These are phyloP conservation scores for Ilyonectria mors-panacis DNA, from an alignment of 2,329 filamentous ascomycete species.

Conservation along the genomic window DNA sequence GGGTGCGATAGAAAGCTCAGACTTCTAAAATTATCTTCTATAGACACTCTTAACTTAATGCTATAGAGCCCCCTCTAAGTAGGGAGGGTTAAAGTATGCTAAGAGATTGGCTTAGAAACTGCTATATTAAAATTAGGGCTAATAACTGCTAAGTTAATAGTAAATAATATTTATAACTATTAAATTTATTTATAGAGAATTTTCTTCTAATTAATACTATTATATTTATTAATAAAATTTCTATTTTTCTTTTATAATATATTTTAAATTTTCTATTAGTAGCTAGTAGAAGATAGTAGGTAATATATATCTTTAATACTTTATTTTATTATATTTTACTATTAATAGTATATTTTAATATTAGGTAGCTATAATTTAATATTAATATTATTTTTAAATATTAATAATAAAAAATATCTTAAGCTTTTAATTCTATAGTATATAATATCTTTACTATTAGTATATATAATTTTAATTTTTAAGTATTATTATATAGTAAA, in stretches of 20 bases:
- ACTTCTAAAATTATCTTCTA: constrained; percentile 2
- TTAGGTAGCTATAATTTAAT: not conserved
- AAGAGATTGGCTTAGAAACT: not conserved
- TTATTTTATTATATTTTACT: not conserved
- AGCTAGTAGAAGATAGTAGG: not conserved
- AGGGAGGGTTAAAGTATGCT: not conserved
- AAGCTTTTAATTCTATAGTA: not conserved
- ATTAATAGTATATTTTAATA: not conserved
- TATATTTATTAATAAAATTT: not conserved
- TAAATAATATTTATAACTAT: not conserved
- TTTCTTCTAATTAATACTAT: not conserved
- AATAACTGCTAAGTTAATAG: not conserved
- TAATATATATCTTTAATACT: not conserved
- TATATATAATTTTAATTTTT: constrained; percentile 2
- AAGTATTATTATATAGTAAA: not conserved
- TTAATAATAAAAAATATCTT: not conserved
- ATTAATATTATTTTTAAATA: not conserved
- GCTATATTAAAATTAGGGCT: not conserved
- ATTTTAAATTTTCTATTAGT: not conserved
- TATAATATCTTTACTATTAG: not conserved
- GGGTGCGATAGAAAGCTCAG: not conserved
- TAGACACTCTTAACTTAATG: not conserved
- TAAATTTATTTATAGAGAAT: not conserved
- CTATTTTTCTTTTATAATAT: not conserved
- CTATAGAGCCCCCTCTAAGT: not conserved